Percentiles rank a stretch among this genome's conserved stretches.
These are phyloP conservation scores for Logfia minima DNA, from an alignment of 129 eudicot species.

Conservation along the genomic window DNA sequence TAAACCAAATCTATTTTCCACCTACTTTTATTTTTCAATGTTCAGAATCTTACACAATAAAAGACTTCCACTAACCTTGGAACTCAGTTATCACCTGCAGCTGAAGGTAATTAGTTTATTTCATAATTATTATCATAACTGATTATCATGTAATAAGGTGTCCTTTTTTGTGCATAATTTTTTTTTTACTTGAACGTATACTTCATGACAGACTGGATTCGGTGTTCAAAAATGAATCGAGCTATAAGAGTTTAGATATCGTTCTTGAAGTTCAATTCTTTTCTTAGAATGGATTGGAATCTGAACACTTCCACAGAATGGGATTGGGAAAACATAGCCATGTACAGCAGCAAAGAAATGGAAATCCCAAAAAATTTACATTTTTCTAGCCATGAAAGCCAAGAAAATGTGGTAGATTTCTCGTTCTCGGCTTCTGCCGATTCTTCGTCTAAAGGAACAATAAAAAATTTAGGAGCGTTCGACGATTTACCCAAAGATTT, in stretches of 20 bases:
- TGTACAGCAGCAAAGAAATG: conserved; percentile 38
- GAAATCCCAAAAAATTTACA: conserved; percentile 38
- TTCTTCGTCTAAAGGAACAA: conserved; percentile 32
- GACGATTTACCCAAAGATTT: conserved; percentile 34
- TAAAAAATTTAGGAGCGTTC: conserved; percentile 18
- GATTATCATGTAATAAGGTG: conserved; percentile 6
- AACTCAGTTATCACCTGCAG: conserved; percentile 14
- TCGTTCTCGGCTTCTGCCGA: conserved; percentile 34
- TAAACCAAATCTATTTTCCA: conserved; percentile 36
- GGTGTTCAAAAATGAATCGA: conserved; percentile 32
- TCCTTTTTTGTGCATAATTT: conserved; percentile 21
- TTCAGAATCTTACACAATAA: conserved; percentile 22
- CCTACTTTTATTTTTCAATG: conserved; percentile 28
- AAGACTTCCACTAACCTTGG: conserved; percentile 30
- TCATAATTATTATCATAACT: neutral
- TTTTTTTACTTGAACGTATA: neutral
- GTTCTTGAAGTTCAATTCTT: conserved; percentile 14
- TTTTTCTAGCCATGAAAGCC: conserved; percentile 32
- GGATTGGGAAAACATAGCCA: conserved; percentile 54
- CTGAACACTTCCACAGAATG: conserved; percentile 42
- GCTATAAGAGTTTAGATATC: conserved; percentile 18
- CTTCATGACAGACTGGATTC: conserved; percentile 30
- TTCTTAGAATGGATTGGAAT: conserved; percentile 46
- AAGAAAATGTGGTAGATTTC: conserved; percentile 30
- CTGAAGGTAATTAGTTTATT: conserved; percentile 35